Conservation (phyloP, 331 rosid species). For the Stylosanthes scabra region DNA sequence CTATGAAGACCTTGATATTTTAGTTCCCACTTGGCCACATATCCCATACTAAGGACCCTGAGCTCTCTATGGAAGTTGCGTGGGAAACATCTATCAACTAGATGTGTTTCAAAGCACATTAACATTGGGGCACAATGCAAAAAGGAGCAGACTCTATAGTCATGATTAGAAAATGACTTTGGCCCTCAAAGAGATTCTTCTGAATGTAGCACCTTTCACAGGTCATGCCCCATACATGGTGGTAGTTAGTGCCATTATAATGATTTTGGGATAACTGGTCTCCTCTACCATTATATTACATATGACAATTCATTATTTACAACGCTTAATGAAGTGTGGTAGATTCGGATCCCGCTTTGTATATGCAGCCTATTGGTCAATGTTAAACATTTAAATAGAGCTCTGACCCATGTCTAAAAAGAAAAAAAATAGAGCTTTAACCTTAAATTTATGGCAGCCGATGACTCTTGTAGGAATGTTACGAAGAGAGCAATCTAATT, state of each 20-base stretch:
- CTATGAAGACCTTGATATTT: conserved; percentile 43
- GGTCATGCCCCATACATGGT: conserved; percentile 16
- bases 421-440: too few species aligned
- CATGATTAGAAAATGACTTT: conserved; percentile 39
- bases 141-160: conserved; percentile 32
- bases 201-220: neutral
- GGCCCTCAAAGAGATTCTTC: conserved; percentile 4
- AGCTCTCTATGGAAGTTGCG: conserved; percentile 44
- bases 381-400: too few species aligned
- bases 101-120: conserved; percentile 32
- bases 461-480: neutral
- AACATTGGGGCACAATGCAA: conserved; percentile 31
- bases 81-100: conserved; percentile 25
- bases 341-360: too few species aligned
- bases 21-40: conserved; percentile 46
- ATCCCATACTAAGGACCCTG: conserved; percentile 41
- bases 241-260: conserved; percentile 15
- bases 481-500: neutral
- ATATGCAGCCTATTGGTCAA: too few species aligned
- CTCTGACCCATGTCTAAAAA: too few species aligned
- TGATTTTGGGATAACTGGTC: neutral
- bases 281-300: too few species aligned
- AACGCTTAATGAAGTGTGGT: too few species aligned
- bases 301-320: too few species aligned
- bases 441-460: neutral